Base-by-base conservation (phyloP, 2,329 filamentous ascomycete species). In the Colletotrichum sojae region DNA sequence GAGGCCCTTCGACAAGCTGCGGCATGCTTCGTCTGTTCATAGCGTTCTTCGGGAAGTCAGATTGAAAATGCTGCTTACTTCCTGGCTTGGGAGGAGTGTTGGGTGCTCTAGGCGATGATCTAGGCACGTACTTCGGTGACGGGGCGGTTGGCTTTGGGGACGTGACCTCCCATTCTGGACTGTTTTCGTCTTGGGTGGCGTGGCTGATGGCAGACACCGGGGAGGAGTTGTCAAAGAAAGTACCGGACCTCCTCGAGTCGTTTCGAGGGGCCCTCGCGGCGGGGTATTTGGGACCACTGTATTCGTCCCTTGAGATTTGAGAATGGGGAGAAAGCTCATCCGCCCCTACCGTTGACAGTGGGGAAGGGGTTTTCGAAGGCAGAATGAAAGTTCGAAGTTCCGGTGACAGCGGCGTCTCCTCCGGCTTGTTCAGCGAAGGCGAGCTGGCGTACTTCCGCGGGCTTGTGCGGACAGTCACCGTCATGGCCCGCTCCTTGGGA, bases 1-100 rank as follows among this genome's bases (percentile, higher is more conserved):
- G 87, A 36, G 86, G 86, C 1, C 84, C 85, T 13, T 85, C 82
- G 1, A 77, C 78, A 45, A 88, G 78, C 27, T 87, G 84, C 6
- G 86, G 83, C 82, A 88, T 83, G 76, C 86, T 88, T 63, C 83
- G 81, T 27, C 85, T 80, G 60, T 80, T 81, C 27, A 76, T 45
- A 22, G 79, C 57, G 6, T 71, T 70, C 51, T 72, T 78, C 8
- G 71, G 52, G 15, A 25, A 36, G 49, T 61, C 62, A 20, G 15
- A 22, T 36, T 49, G 25, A 39, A 60, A 20, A 20, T 16, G 52
- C 16, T 69, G 67, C 25, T 39, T 56, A 27, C 15, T 45, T 2
- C 51, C 56, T 12, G 45, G 45, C 2, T 36, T 59, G 6, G 51
- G 62, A 36, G 62, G 51, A n/a, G 62, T 69, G 46, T 27, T 25